These are phyloP conservation scores for Neofusicoccum parvum DNA, from an alignment of 2,329 filamentous ascomycete species.

Conservation along the genomic window DNA sequence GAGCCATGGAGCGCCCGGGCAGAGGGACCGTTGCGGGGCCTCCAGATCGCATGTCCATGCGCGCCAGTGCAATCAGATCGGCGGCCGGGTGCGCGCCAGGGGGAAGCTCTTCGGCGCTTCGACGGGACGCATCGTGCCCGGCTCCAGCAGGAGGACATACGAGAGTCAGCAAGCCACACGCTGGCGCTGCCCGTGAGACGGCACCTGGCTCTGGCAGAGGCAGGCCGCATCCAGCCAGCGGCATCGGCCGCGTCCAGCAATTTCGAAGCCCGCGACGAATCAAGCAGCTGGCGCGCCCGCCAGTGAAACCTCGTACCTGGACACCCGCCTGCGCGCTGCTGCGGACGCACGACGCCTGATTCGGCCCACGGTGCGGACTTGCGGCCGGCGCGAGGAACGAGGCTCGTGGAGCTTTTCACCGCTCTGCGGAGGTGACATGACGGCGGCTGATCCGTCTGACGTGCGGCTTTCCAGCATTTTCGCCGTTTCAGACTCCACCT, in stretches of 20 bases:
- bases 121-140: slow-evolving; percentile 7
- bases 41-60: slow-evolving; percentile 16
- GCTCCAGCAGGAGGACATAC: slow-evolving; percentile 11
- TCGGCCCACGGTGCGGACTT: slow-evolving; percentile 1
- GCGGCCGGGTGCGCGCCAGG: slow-evolving; percentile 15
- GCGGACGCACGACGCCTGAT: slow-evolving; percentile 9
- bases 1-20: background rate
- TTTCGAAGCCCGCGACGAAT: slow-evolving; percentile 1
- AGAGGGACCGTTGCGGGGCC: slow-evolving; percentile 13
- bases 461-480: slow-evolving; percentile 19
- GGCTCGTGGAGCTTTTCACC: slow-evolving; percentile 10
- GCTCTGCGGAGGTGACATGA: slow-evolving; percentile 13
- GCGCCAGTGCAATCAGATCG: background rate
- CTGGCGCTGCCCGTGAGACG: slow-evolving; percentile 2
- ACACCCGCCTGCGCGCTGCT: background rate
- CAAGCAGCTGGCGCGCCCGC: background rate
- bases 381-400: background rate
- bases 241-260: slow-evolving; percentile 11
- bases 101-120: slow-evolving; percentile 16
- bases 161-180: slow-evolving; percentile 17
- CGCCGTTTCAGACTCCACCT: slow-evolving; percentile 21
- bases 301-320: slow-evolving; percentile 19
- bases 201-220: background rate
- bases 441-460: slow-evolving; percentile 20
- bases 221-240: background rate